Evolutionary conservation across 2,329 filamentous ascomycete genomes (phyloP), one percentile per base, ranked within the genome.

Genomic region (Rutstroemia sydowiana): DNA sequence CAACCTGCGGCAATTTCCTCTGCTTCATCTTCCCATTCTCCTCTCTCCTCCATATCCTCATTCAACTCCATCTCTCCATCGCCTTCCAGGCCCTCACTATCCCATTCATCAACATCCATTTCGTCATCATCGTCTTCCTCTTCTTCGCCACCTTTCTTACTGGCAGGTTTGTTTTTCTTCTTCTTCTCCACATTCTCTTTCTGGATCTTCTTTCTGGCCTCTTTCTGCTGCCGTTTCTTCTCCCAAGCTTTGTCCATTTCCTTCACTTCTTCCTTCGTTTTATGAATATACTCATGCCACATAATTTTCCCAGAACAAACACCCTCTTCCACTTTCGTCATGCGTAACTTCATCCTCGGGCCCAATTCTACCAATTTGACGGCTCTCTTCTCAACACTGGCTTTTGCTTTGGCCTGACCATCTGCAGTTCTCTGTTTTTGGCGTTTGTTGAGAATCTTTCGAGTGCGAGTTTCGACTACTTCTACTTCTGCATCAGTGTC

Each of bases 401-500:
- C 55, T 54, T 62, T 57, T 48, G 59, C 57, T 59, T 75, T 73
- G 50, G 72, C 67, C 59, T 71, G 62, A 32, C 71, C 72, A 55
- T 75, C 68, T 58, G 71, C 42, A 13, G 51, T 45, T 11, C 56
- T 59, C 57, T 75, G 76, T 56, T 64, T 59, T 48, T 81, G 63
- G 31, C 61, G 53, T 69, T 67, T 68, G 2, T 70, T 72, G 21
- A 82, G 69, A 0, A 88, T 79, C 63, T 79, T 85, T 61, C 80
- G 76, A 1, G 83, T 73, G 51, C 82, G 71, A 53, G 73, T 78
- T 72, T 83, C 82, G 16, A 75, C 79, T 20, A 98, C 82, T 66
- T 98, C 93, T 10, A 98, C 88, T 69, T 98, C 93, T 40, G 89
- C 91, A 65, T 98, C 93, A 0, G 92, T 96, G 57, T 97, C 93